phyloP scores from a whole-genome alignment of 768 basidiomycete species.

The Chlorophyllum brunneum region DNA sequence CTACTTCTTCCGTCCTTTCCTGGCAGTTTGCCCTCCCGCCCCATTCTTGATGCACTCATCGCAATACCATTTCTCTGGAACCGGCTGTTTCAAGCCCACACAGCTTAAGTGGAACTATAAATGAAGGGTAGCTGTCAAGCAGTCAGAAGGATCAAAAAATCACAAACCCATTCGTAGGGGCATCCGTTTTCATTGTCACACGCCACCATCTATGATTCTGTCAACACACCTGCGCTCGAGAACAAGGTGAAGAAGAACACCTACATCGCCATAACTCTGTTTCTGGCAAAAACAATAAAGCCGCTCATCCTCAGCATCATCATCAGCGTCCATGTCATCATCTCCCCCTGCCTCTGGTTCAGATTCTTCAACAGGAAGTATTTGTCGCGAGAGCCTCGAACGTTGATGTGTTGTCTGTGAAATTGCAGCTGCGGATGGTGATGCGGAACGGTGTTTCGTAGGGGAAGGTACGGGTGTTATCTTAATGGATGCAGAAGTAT shows the following conservation, averaged over 20 bases:
- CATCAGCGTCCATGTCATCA: conserved; percentile 34
- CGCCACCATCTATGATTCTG: conserved; percentile 54
- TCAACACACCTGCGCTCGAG: not conserved
- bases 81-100: conserved; percentile 45
- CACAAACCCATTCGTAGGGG: conserved; percentile 65
- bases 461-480: conserved; percentile 32
- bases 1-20: conserved; percentile 39
- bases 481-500: conserved; percentile 37
- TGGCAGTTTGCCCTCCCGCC: conserved; percentile 20
- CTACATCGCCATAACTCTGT: conserved; percentile 47
- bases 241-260: conserved; percentile 10
- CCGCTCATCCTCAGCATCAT: conserved; percentile 44
- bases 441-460: conserved; percentile 39
- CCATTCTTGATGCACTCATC: conserved; percentile 42
- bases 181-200: conserved; percentile 66
- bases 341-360: conserved; percentile 40
- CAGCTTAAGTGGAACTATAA: conserved; percentile 58
- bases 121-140: not conserved
- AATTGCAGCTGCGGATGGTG: conserved; percentile 30
- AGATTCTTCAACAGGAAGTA: conserved; percentile 31
- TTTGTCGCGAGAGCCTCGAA: conserved; percentile 46
- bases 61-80: conserved; percentile 55
- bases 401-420: conserved; percentile 32
- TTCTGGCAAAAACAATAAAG: conserved; percentile 52
- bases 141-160: not conserved